phyloP scores from a whole-genome alignment of 768 basidiomycete genomes.

The Pisolithus microcarpus region DNA sequence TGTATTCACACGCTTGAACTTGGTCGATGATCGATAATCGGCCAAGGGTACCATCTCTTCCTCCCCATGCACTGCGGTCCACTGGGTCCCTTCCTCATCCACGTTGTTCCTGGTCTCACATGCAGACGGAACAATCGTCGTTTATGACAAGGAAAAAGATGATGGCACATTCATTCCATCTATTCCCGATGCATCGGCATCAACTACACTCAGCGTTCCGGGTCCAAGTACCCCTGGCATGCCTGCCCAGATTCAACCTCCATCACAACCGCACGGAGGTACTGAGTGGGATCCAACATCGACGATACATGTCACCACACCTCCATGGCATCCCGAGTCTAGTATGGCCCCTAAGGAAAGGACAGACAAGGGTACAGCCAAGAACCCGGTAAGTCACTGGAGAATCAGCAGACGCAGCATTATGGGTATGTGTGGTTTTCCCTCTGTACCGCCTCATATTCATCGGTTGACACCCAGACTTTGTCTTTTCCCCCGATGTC shows the following conservation, averaged over 20 bases:
- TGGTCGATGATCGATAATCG: slow-evolving; percentile 3
- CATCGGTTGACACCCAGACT: slow-evolving; percentile 41
- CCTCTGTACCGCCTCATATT: slow-evolving; percentile 1
- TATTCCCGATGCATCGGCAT: slow-evolving; percentile 35
- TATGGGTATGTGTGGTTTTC: slow-evolving; percentile 45
- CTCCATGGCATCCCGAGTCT: slow-evolving; percentile 75
- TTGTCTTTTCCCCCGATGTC: slow-evolving; percentile 91
- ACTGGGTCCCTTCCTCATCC: slow-evolving; percentile 78
- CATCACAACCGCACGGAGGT: slow-evolving; percentile 21
- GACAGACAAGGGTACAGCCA: slow-evolving; percentile 60
- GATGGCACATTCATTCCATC: slow-evolving; percentile 70
- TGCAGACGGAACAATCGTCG: slow-evolving; percentile 81
- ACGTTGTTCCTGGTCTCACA: slow-evolving; percentile 83
- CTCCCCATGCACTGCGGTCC: slow-evolving; percentile 82
- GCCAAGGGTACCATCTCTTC: slow-evolving; percentile 66
- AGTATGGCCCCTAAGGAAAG: slow-evolving; percentile 25
- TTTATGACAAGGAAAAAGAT: slow-evolving; percentile 88
- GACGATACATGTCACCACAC: slow-evolving; percentile 72
- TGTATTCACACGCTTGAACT: not conserved
- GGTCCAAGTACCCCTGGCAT: slow-evolving; percentile 12
- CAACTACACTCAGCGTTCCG: slow-evolving; percentile 17
- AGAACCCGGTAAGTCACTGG: slow-evolving; percentile 93
- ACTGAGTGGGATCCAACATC: slow-evolving; percentile 72
- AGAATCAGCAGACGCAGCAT: slow-evolving; percentile 64
- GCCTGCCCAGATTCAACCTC: slow-evolving; percentile 21